Base-by-base conservation (phyloP, 2,329 filamentous ascomycete species). In the Colletotrichum ledebouriae region DNA sequence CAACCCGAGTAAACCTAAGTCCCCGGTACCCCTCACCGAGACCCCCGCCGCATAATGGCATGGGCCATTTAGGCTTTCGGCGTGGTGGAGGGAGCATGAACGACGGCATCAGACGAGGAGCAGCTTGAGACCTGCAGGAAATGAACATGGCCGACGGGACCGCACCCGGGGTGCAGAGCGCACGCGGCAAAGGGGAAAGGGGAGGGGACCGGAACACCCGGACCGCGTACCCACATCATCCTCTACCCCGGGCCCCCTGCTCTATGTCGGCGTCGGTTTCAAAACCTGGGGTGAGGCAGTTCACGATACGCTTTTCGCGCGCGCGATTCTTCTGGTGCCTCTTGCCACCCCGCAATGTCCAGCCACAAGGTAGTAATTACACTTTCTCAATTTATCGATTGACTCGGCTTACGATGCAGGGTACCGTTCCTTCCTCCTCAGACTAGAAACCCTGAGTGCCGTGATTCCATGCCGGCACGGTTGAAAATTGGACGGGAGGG, bases 71-170 rank as follows among this genome's bases (percentile, higher is more conserved):
- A 64, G 10, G 53, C 53, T 64, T 67, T 58, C 60, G 46, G 60
- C 39, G 17, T n/a, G n/a, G 60, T 64, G 53, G 60, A 64, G 53
- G 61, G 44, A 20, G 65, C 65, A 67, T 67, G 47, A 59, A 64
- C 39, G 39, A 67, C 47, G 53, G 60, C 1, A 67, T 55, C 25
- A 59, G 46, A 64, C 53, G 33, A 53, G 41, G 63, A 22, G 52
- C 25, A 25, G 25, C 25, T 25, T 5, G 25, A 25, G 37, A 53
- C 44, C 10, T 33, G 47, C 15, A 34, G 13, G 33, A 29, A 37
- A 11, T 41, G 50, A 59, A 53, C 37, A 33, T 44, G 37, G 12
- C 39, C 39, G 37, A 12, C 37, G 52, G 46, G 59, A 34, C 64
- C 52, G 39, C 52, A 17, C 29, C 60, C 47, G 34, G 50, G 50